phyloP scores from a whole-genome alignment of 164 flowering plant genomes.

The Tinospora cordifolia region DNA sequence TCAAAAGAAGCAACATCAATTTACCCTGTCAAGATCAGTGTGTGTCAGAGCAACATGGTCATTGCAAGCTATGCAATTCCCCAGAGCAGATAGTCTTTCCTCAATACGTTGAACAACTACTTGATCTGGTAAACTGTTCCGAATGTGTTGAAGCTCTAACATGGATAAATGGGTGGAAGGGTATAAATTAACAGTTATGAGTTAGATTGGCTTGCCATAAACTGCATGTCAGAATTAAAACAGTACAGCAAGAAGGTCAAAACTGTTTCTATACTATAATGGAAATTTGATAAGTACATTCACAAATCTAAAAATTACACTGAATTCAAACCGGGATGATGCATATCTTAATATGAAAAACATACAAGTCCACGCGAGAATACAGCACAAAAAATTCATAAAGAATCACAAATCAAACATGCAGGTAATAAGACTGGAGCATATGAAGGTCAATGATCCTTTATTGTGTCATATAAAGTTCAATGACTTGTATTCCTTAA shows the following conservation, averaged over 20 bases:
- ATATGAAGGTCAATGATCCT: background rate
- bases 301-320: background rate
- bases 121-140: slow-evolving; percentile 84
- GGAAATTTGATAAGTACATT: background rate
- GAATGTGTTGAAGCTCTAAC: slow-evolving; percentile 81
- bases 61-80: slow-evolving; percentile 91
- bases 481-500: too few relatives aligned
- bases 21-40: slow-evolving; percentile 89
- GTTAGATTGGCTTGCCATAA: background rate
- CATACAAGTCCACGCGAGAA: background rate
- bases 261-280: background rate
- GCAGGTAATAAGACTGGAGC: background rate
- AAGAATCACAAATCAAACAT: background rate
- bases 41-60: slow-evolving; percentile 94
- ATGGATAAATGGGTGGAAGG: background rate
- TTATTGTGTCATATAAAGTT: too few relatives aligned
- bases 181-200: background rate
- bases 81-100: slow-evolving; percentile 81
- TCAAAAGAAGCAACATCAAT: background rate
- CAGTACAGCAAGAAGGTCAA: background rate
- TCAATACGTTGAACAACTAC: slow-evolving; percentile 91
- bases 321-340: background rate
- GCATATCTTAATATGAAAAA: too few relatives aligned
- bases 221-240: background rate
- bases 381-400: background rate